phyloP scores from a whole-genome alignment of 2,329 filamentous ascomycete genomes.

The Helotiales sp. region DNA sequence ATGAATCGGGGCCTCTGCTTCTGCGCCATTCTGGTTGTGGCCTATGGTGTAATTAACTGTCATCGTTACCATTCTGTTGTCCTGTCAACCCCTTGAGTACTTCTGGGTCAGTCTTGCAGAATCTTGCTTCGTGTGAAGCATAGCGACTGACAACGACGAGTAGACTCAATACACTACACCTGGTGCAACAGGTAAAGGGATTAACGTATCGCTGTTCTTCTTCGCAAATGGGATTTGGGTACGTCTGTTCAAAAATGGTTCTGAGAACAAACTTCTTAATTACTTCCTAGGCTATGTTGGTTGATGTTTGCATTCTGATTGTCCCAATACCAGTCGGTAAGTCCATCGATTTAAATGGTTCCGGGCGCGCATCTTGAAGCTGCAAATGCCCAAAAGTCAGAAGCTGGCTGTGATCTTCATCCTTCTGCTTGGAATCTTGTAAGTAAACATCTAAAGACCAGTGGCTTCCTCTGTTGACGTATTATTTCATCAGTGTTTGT shows the following conservation, averaged over 20 bases:
- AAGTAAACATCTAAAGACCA: neutral
- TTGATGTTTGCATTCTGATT: neutral
- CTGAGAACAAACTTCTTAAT: neutral
- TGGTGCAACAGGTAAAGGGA: neutral
- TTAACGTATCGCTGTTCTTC: neutral
- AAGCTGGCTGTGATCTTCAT: neutral
- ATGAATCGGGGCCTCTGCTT: constrained; percentile 2
- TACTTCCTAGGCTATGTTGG: neutral
- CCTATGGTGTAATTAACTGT: neutral
- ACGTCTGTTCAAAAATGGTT: too few species aligned
- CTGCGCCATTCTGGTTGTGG: neutral
- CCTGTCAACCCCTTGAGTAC: neutral
- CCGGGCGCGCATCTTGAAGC: too few species aligned
- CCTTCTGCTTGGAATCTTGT: neutral
- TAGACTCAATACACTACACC: neutral
- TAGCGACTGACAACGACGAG: neutral
- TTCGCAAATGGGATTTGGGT: neutral
- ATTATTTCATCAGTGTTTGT: neutral
- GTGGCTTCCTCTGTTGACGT: neutral
- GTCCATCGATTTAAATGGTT: neutral
- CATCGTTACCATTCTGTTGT: neutral
- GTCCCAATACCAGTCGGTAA: neutral
- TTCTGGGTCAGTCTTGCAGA: neutral
- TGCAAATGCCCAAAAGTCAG: neutral
- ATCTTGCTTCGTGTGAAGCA: neutral